phyloP scores from a whole-genome alignment of 1,284 basidiomycete genomes.

The Coniophora puteana region DNA sequence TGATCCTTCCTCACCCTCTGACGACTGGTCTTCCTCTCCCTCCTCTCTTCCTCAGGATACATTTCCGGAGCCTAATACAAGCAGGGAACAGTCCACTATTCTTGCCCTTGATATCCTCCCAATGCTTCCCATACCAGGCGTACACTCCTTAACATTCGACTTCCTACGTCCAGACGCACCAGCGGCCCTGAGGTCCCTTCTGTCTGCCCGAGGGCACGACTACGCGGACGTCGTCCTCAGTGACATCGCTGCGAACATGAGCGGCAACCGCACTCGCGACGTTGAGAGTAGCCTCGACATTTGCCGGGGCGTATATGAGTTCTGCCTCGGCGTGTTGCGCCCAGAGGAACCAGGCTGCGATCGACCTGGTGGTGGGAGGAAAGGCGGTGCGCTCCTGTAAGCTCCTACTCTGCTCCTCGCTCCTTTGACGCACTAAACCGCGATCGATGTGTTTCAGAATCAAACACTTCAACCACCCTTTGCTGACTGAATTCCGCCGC shows the following conservation, averaged over 20 bases:
- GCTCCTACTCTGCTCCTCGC: slow-evolving; percentile 23
- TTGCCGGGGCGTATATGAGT: slow-evolving; percentile 59
- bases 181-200: slow-evolving; percentile 40
- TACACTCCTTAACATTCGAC: slow-evolving; percentile 67
- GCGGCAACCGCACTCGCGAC: slow-evolving; percentile 60
- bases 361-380: too few species aligned
- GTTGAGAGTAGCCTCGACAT: slow-evolving; percentile 59
- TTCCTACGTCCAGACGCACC: slow-evolving; percentile 65
- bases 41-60: not conserved
- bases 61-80: not conserved
- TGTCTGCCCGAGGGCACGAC: slow-evolving; percentile 32
- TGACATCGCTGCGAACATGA: slow-evolving; percentile 74
- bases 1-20: not conserved
- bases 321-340: too few species aligned
- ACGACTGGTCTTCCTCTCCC: slow-evolving; percentile 8
- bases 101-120: slow-evolving; percentile 73
- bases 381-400: slow-evolving; percentile 65
- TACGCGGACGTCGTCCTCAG: slow-evolving; percentile 71
- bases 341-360: too few species aligned
- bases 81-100: slow-evolving; percentile 31
- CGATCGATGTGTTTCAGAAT: slow-evolving; percentile 39
- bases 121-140: slow-evolving; percentile 66
- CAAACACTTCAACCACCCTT: slow-evolving; percentile 71
- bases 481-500: slow-evolving; percentile 50
- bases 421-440: slow-evolving; percentile 1